Percentiles rank a stretch among this genome's conserved stretches.
These are phyloP conservation scores for Phaeophleospora eucalypticola DNA, from an alignment of 2,329 filamentous ascomycete genomes.

Conservation along the genomic window DNA sequence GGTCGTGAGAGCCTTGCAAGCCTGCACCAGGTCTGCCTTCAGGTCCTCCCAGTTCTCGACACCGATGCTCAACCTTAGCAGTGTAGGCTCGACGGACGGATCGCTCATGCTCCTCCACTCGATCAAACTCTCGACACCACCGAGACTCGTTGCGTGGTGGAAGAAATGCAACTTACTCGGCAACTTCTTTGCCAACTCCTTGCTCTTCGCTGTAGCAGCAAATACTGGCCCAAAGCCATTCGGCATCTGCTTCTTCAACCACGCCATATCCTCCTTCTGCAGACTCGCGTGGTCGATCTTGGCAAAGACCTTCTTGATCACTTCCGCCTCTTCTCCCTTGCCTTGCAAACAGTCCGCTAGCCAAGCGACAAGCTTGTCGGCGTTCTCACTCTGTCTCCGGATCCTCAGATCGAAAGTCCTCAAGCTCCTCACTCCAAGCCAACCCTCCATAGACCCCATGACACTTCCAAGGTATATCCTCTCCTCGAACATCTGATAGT, in stretches of 20 bases:
- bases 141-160: constrained; percentile 90
- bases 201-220: constrained; percentile 61
- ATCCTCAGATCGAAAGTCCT: constrained; percentile 83
- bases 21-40: constrained; percentile 66
- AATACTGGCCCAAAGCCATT: constrained; percentile 88
- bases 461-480: constrained; percentile 74
- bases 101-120: constrained; percentile 96
- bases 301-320: constrained; percentile 54
- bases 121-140: constrained; percentile 90
- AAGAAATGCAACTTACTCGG: constrained; percentile 79
- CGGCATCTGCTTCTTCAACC: constrained; percentile 86
- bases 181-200: constrained; percentile 60
- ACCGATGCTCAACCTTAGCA: constrained; percentile 80
- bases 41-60: constrained; percentile 85
- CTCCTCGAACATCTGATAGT: constrained; percentile 60
- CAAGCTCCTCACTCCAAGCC: constrained; percentile 82
- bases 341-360: constrained; percentile 50
- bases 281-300: constrained; percentile 77
- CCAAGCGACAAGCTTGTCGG: constrained; percentile 68
- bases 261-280: constrained; percentile 62
- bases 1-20: constrained; percentile 53
- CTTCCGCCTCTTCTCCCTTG: constrained; percentile 37
- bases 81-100: constrained; percentile 60
- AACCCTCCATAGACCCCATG: constrained; percentile 85
- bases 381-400: constrained; percentile 67